Evolutionary conservation across 345 rosid genomes (phyloP), one percentile per base, ranked within the genome.

Genomic region (Cardamine resedifolia): DNA sequence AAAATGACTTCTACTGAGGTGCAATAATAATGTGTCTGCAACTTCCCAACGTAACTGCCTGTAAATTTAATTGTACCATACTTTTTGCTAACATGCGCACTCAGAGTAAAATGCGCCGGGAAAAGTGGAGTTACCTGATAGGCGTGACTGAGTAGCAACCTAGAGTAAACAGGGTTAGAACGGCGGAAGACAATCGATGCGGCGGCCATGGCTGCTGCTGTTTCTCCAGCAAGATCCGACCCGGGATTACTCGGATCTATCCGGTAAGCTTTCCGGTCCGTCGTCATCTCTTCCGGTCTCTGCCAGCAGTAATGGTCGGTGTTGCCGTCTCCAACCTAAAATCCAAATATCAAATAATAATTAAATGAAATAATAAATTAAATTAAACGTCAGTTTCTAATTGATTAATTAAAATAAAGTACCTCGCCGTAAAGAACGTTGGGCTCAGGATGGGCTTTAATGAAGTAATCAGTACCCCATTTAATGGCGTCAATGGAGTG

Each of bases 281-380:
- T 95, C 52, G 97, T 90, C 99, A 95, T 95, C 44, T 95, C 99
- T 85, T 95, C 99, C 10, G 99, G 99, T 73, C 98, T 86, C 83
- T 95, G 99, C 99, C 99, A 95, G 74, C 99, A 95, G 84, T 87
- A 87, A 69, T 95, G 98, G 82, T 95, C 99, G 68, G 84, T 95
- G 87, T 90, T 85, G 6, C 99, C 99, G 71, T 95, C 99, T 66
- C 98, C 99, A 16, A 91, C 98, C 98, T 94, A 73, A 39, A 15
- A 11, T 59, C 33, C 38, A 49, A 2, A 24, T 4, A 41, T 39
- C 0, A 18, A n/a, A n/a, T n/a, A n/a, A n/a, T n/a, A n/a, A 20
- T 16, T 41, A n/a, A 73, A 2, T 30, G 23, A 31, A 66, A 28
- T 1, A 1, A 21, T 1, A 61, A 52, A 38, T 53, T 12, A 24